A percentile compares a stretch with the other conserved stretches of the same genome.
phyloP scores from a whole-genome alignment of 2,329 filamentous ascomycete species.

The Calonectria henricotiae region DNA sequence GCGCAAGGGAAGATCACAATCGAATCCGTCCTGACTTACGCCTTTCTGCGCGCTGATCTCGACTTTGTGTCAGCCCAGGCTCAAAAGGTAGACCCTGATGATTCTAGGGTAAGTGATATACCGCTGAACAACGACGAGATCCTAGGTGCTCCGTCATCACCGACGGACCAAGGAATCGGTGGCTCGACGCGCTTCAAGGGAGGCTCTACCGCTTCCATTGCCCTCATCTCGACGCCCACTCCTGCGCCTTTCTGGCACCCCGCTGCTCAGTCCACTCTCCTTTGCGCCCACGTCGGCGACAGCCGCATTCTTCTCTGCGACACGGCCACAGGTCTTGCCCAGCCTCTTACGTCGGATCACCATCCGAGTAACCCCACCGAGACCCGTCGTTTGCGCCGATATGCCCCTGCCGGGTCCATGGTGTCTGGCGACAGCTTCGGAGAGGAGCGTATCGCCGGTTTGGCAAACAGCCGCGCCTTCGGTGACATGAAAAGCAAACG shows the following conservation, averaged over 20 bases:
- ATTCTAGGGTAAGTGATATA: slow-evolving; percentile 79
- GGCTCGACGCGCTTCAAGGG: slow-evolving; percentile 88
- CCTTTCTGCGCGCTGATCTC: slow-evolving; percentile 93
- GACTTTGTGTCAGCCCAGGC: slow-evolving; percentile 95
- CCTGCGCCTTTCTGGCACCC: slow-evolving; percentile 97
- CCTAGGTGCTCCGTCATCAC: slow-evolving; percentile 74
- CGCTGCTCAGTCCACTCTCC: slow-evolving; percentile 83
- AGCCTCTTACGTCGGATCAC: slow-evolving; percentile 91
- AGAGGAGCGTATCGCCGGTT: slow-evolving; percentile 93
- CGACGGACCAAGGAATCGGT: slow-evolving; percentile 77
- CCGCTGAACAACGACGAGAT: slow-evolving; percentile 91
- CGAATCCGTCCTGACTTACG: slow-evolving; percentile 88
- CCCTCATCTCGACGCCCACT: slow-evolving; percentile 92
- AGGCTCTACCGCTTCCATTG: slow-evolving; percentile 92
- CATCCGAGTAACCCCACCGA: slow-evolving; percentile 92
- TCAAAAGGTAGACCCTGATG: slow-evolving; percentile 81
- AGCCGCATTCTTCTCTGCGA: slow-evolving; percentile 92
- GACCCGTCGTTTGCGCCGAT: slow-evolving; percentile 86
- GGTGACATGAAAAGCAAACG: slow-evolving; percentile 94
- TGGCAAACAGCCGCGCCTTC: slow-evolving; percentile 95
- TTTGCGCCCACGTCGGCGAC: slow-evolving; percentile 94
- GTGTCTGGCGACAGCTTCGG: slow-evolving; percentile 94
- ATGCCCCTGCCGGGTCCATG: slow-evolving; percentile 82
- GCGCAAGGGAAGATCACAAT: slow-evolving; percentile 70
- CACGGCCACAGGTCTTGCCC: slow-evolving; percentile 84